A percentile compares a stretch with the other conserved stretches of the same genome.
Evolutionary conservation across 768 basidiomycete species (phyloP).

Genomic region (Amanita polypyramis): DNA sequence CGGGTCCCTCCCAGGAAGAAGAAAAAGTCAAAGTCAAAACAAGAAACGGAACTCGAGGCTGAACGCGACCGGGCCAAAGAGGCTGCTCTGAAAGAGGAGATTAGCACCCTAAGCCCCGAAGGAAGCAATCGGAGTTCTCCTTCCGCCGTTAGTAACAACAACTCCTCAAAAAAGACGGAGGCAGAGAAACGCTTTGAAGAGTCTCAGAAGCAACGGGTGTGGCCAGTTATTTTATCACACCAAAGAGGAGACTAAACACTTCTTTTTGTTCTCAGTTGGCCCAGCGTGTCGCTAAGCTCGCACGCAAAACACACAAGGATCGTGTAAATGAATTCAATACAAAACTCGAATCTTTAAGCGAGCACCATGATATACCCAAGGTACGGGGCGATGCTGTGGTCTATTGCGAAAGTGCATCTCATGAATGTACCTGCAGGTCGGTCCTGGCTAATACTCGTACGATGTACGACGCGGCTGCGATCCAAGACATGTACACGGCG

Average conservation of each 20-base stretch:
- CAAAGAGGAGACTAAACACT: background rate
- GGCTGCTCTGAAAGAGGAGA: constrained; percentile 36
- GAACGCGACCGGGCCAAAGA: constrained; percentile 43
- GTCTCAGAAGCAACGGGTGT: constrained; percentile 70
- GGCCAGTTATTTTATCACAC: constrained; percentile 14
- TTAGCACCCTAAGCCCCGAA: constrained; percentile 32
- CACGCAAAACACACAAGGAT: constrained; percentile 86
- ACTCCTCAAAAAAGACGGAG: constrained; percentile 62
- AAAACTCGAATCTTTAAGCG: constrained; percentile 78
- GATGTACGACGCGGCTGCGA: constrained; percentile 14
- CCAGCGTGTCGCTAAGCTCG: constrained; percentile 64
- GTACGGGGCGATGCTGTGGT: constrained; percentile 23
- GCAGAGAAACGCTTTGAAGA: constrained; percentile 86
- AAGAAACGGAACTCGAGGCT: constrained; percentile 34
- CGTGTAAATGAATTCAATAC: constrained; percentile 85
- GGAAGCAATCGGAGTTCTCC: constrained; percentile 56
- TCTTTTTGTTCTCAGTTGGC: constrained; percentile 46
- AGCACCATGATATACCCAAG: constrained; percentile 95
- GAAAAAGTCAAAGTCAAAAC: constrained; percentile 64
- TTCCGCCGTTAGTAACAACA: constrained; percentile 33
- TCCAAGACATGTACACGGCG: background rate
- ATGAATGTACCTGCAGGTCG: constrained; percentile 43
- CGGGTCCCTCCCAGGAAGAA: constrained; percentile 58
- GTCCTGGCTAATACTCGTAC: constrained; percentile 58
- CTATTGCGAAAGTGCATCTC: constrained; percentile 8